A percentile compares a stretch with the other conserved stretches of the same genome.
phyloP scores from a whole-genome alignment of 495 filamentous ascomycete species.

The Penicillium canescens region DNA sequence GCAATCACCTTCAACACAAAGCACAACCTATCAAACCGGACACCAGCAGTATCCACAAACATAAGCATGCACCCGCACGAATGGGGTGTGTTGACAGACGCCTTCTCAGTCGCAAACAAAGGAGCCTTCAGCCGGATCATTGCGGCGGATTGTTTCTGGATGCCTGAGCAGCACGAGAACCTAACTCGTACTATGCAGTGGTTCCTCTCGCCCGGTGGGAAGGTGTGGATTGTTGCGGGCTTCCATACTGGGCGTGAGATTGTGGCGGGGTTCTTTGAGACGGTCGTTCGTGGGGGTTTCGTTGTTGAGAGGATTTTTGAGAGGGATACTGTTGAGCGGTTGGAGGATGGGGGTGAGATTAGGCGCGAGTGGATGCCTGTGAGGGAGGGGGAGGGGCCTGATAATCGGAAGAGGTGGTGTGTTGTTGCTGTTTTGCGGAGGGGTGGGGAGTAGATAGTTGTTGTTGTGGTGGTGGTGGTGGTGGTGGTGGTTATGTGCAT shows the following conservation, averaged over 20 bases:
- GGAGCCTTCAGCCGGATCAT: conserved; percentile 67
- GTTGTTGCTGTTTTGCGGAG: conserved; percentile 66
- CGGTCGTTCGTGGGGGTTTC: conserved; percentile 57
- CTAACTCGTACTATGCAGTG: conserved; percentile 67
- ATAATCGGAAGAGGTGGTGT: conserved; percentile 74
- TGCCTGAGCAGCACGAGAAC: conserved; percentile 73
- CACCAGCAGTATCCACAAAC: conserved; percentile 19
- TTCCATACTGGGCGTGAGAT: conserved; percentile 83
- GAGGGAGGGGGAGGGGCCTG: conserved; percentile 62
- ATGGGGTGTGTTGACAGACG: conserved; percentile 66
- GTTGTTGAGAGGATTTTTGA: conserved; percentile 72
- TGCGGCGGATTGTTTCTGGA: conserved; percentile 86
- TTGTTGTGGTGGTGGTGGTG: neutral
- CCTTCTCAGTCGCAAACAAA: conserved; percentile 51
- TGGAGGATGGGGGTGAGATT: conserved; percentile 49
- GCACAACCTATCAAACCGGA: conserved; percentile 46
- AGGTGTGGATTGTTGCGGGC: conserved; percentile 69
- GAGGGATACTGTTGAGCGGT: conserved; percentile 63
- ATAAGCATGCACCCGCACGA: conserved; percentile 60
- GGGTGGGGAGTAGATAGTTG: conserved; percentile 9
- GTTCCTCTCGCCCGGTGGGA: conserved; percentile 62
- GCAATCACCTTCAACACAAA: conserved; percentile 64
- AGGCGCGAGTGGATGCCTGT: conserved; percentile 61
- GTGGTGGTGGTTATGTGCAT: neutral
- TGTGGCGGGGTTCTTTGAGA: conserved; percentile 71